Evolutionary conservation across 2,329 filamentous ascomycete genomes (phyloP), one percentile per base, ranked within the genome.

Genomic region (Pseudogymnoascus sp.): DNA sequence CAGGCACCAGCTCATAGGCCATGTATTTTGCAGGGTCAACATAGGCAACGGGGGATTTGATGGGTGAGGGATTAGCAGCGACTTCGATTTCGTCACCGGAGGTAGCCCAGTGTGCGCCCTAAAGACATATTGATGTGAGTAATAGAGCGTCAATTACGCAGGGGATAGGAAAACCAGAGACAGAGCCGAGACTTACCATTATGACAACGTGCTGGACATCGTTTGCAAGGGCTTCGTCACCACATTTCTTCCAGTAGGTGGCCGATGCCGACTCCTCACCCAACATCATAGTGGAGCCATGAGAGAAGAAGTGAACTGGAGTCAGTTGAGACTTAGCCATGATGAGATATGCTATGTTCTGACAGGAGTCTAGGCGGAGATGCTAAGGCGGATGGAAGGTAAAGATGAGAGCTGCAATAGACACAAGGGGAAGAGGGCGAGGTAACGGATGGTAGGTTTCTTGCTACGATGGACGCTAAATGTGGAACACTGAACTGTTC

Each of bases 281-380:
- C 13, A 88, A 75, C 86, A 88, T 89, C 85, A 88, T 88, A 40
- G 86, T 88, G 13, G 85, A 87, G 70, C 87, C 86, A 80, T 89
- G 86, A 2, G 85, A 87, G 74, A 88, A 88, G 75, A 88, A 84
- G 70, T 87, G 82, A 0, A 88, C 83, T 1, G 85, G 85, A 5
- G 84, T 80, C 35, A 74, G 13, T 21, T 26, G 42, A 26, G 42
- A 26, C 13, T 26, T 26, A 15, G 42, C 11, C 42, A 46, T 46
- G 19, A 46, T 26, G 19, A 26, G 5, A 23, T 26, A 44, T 63
- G 40, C 61, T 63, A 7, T 61, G 26, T 46, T 46, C 42, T 6
- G 19, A 46, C 19, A 13, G 15, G 11, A 46, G 42, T 7, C 21
- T 10, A 19, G 42, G 10, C 5, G 21, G 42, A 46, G 42, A 46